Base-by-base conservation (phyloP, 2,329 filamentous ascomycete genomes). In the Diaporthe batatas region DNA sequence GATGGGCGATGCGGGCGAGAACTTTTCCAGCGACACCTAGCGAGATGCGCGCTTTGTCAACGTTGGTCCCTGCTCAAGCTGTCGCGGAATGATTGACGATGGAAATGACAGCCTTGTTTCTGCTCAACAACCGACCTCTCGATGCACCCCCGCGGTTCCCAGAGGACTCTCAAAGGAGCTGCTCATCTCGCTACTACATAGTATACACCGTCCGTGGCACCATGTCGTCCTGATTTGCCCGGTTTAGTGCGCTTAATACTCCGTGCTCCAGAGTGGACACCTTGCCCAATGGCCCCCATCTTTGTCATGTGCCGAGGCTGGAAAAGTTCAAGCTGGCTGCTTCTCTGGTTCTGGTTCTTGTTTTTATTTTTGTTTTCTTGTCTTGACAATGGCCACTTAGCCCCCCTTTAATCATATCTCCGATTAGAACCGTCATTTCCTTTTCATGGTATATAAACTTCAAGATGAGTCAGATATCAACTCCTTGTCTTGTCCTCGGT, bases 161-260 rank as follows among this genome's bases (percentile, higher is more conserved):
- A 39, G 12, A 42, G 39, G 12, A 42, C 39, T 42, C 25, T 23
- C 29, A 25, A 67, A 67, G 47, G 62, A 53, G 34, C 44, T 21
- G 62, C 62, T 67, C 62, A 67, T 67, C 47, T 67, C 62, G 62
- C 62, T 67, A n/a, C n/a, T n/a, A n/a, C n/a, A n/a, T n/a, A n/a
- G n/a, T n/a, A 53, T 67, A 51, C 32, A 65, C 44, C 44, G 62
- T 44, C 21, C 59, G 11, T 65, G 59, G 44, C 59, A 65, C 59
- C 59, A 65, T 65, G 42, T 51, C 59, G 59, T 47, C 44, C 59
- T 51, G 39, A 2, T 47, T 49, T 32, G 39, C 39, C 34, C 16
- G 39, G 18, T 7, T 44, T 44, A 36, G 25, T 47, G n/a, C n/a
- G 62, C 42, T 67, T 67, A 12, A 39, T 53, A 25, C 23, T 67